Base-by-base conservation (phyloP, 106 monocot genomes). In the Dendrobium nobile region DNA sequence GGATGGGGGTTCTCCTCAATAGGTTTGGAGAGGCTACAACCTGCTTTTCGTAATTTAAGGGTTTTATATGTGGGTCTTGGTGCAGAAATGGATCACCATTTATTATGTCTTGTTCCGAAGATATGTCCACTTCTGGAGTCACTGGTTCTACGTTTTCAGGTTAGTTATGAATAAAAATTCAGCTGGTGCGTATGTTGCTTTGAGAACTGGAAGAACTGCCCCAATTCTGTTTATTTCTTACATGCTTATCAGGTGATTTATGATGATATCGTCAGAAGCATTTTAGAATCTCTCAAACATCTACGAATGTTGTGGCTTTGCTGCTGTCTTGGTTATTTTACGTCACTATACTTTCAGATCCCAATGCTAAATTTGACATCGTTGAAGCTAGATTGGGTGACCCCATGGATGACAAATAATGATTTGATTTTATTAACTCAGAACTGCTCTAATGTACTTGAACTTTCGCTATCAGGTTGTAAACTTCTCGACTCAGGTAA, bases 361-460 rank as follows among this genome's bases (percentile, higher is more conserved):
- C 76, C 78, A 41, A 85, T 81, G 80, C 80, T 67, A 31, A 84
- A 55, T 19, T 79, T 95, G 43, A 95, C 80, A 42, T 72, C 79
- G 73, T 79, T 95, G 44, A 88, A 75, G 78, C 78, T 95, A 43
- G 85, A 95, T n/a, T 83, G 94, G 91, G 90, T 90, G 26, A 77
- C 90, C 75, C 89, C 85, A 75, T 92, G 88, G 88, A 87, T 95
- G 85, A 92, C 89, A 82, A 92, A 95, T 84, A 67, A 83, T 55
- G 90, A 92, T 73, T 83, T 95, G 81, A 37, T 44, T 47, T 27
- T 88, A 75, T 78, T 95, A 54, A 82, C 90, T 54, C 64, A 85
- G 47, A 92, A 85, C 59, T 91, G 78, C 73, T 37, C 82, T 16
- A 88, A 83, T 83, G 67, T 95, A 54, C 77, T 82, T 72, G 87